These are phyloP conservation scores for Daldinia concentrica DNA, from an alignment of 495 filamentous ascomycete genomes.

Conservation along the genomic window DNA sequence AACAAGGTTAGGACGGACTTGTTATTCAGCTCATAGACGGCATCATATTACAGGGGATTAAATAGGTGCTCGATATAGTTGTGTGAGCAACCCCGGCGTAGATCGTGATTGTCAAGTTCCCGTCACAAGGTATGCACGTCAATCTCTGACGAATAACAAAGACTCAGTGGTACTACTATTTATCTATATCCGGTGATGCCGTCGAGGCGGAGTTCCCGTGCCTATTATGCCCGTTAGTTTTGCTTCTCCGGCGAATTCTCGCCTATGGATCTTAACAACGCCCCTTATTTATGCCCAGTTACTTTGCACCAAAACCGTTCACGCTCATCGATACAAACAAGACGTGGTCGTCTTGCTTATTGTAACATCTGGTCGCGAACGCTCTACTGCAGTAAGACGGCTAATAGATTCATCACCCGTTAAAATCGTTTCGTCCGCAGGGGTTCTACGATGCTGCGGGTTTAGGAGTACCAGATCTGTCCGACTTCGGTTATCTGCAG, in stretches of 20 bases:
- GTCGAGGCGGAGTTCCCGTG: constrained; percentile 21
- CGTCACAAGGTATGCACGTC: constrained; percentile 16
- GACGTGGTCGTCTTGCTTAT: background rate
- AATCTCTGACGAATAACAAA: background rate
- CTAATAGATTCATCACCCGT: constrained; percentile 24
- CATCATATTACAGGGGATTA: background rate
- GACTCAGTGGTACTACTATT: background rate
- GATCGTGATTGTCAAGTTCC: constrained; percentile 13
- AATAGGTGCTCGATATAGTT: background rate
- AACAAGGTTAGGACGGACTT: background rate
- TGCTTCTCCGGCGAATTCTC: background rate
- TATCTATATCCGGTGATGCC: constrained; percentile 14
- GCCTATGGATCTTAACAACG: background rate
- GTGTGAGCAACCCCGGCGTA: background rate
- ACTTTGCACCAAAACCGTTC: constrained; percentile 1
- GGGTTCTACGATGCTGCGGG: constrained; percentile 46
- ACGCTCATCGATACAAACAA: constrained; percentile 4
- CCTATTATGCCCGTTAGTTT: background rate
- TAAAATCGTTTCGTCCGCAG: constrained; percentile 33
- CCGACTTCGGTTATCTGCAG: constrained; percentile 50
- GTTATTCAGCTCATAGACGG: background rate
- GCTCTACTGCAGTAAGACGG: constrained; percentile 11
- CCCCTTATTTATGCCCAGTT: no score
- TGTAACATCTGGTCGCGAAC: background rate
- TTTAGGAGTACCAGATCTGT: constrained; percentile 49